phyloP scores from a whole-genome alignment of 1,284 basidiomycete genomes.

The Fistulina hepatica region DNA sequence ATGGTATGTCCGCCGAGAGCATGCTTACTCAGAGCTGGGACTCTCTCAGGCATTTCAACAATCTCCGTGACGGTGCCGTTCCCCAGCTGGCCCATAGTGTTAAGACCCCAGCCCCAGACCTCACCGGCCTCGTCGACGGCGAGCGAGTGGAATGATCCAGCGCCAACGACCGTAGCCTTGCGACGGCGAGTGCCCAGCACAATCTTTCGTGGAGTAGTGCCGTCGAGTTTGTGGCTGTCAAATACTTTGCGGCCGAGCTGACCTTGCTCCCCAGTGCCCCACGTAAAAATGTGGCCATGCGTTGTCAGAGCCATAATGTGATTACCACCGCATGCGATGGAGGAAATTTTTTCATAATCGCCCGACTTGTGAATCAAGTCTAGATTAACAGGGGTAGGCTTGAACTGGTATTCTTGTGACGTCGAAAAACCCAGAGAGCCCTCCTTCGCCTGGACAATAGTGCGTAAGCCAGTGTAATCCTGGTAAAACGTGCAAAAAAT shows the following conservation, averaged over 20 bases:
- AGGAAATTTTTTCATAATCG: slow-evolving; percentile 66
- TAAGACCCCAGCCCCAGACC: slow-evolving; percentile 89
- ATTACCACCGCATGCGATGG: slow-evolving; percentile 74
- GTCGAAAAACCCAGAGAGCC: slow-evolving; percentile 81
- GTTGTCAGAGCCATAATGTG: slow-evolving; percentile 82
- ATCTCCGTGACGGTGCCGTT: slow-evolving; percentile 37
- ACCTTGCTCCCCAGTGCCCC: slow-evolving; percentile 81
- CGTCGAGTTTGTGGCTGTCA: slow-evolving; percentile 75
- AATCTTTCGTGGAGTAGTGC: slow-evolving; percentile 73
- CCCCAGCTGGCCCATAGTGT: slow-evolving; percentile 47
- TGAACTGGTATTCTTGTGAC: slow-evolving; percentile 52
- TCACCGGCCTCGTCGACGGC: slow-evolving; percentile 76
- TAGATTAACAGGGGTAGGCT: slow-evolving; percentile 54
- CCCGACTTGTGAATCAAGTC: slow-evolving; percentile 51
- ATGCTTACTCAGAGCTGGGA: slow-evolving; percentile 55
- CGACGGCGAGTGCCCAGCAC: slow-evolving; percentile 55
- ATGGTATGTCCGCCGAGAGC: slow-evolving; percentile 61
- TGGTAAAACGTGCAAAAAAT: slow-evolving; percentile 12
- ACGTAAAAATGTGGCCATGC: slow-evolving; percentile 74
- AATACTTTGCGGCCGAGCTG: slow-evolving; percentile 82
- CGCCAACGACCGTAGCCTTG: slow-evolving; percentile 68
- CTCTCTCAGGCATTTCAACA: slow-evolving; percentile 59
- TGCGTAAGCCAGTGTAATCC: slow-evolving; percentile 5
- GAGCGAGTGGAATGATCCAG: slow-evolving; percentile 81
- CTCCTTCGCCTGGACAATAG: slow-evolving; percentile 47